Percentiles rank a stretch among this genome's conserved stretches.
Conservation (phyloP, 768 basidiomycete species). For the Leccinum pellstonianum region DNA sequence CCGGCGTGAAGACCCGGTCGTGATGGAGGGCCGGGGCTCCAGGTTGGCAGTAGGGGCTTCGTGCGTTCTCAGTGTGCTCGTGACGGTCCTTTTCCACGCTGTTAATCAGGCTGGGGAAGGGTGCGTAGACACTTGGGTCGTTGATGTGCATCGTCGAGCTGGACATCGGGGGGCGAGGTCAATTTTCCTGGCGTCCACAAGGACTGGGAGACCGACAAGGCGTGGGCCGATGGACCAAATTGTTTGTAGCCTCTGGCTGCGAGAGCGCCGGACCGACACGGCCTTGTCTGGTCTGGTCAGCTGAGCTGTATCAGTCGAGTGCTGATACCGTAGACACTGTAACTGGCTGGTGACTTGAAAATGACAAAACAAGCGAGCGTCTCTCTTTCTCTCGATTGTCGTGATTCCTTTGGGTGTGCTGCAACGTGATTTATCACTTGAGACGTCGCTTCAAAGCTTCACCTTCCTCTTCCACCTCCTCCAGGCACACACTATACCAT, state of each 20-base stretch:
- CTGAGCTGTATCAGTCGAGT: too few relatives aligned
- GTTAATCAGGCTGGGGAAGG: conserved; percentile 18
- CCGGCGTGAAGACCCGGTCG: background rate
- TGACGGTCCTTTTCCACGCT: conserved; percentile 11
- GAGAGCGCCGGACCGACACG: background rate
- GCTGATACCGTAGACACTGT: background rate
- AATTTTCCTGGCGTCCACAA: conserved; percentile 9
- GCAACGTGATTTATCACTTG: conserved; percentile 11
- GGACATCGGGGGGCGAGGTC: conserved; percentile 22
- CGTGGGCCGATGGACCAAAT: conserved; percentile 7
- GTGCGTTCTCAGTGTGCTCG: conserved; percentile 9
- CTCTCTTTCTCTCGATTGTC: conserved; percentile 5
- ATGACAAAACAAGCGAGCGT: conserved; percentile 30
- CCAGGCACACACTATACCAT: conserved; percentile 13
- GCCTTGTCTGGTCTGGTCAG: too few relatives aligned
- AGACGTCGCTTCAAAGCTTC: background rate
- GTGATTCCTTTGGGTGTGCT: conserved; percentile 6
- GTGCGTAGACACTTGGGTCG: conserved; percentile 24
- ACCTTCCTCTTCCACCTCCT: background rate
- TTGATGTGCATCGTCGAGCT: conserved; percentile 26
- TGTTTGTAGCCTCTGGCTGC: background rate
- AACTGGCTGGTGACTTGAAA: conserved; percentile 29
- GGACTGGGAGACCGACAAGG: conserved; percentile 17
- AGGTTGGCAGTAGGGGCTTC: conserved; percentile 6
- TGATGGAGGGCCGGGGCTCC: conserved; percentile 1